These are phyloP conservation scores for Colletotrichum sp. DNA, from an alignment of 2,329 filamentous ascomycete genomes.

Conservation along the genomic window DNA sequence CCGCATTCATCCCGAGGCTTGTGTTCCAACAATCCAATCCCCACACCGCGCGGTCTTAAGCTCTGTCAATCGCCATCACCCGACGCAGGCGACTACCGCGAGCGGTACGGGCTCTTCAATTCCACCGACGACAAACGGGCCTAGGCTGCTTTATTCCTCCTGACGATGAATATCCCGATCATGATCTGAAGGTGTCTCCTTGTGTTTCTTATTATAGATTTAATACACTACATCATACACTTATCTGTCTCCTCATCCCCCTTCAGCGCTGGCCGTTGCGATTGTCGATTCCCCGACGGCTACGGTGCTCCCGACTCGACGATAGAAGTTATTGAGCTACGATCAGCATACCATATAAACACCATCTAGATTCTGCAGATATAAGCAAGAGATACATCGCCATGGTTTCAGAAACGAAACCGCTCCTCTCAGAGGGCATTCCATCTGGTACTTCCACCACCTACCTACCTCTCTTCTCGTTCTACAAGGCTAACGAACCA, in stretches of 20 bases:
- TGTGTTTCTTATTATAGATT: not conserved
- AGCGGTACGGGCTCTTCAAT: not conserved
- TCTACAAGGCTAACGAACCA: not conserved
- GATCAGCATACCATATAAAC: not conserved
- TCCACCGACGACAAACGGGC: not conserved
- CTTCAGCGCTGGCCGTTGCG: not conserved
- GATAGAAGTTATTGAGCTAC: not conserved
- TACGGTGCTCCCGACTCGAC: not conserved
- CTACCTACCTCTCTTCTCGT: fast-evolving
- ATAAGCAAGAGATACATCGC: not conserved
- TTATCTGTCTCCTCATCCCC: not conserved
- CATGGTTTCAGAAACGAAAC: not conserved
- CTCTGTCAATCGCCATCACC: not conserved
- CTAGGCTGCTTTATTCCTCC: not conserved
- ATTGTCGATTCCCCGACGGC: not conserved
- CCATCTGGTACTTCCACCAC: too few species aligned
- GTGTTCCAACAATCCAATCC: not conserved
- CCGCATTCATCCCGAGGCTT: not conserved
- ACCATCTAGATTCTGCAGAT: not conserved
- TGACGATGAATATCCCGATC: not conserved
- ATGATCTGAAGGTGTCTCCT: not conserved
- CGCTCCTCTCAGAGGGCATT: not conserved
- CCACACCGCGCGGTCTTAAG: not conserved
- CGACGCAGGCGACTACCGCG: not conserved
- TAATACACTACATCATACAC: not conserved